Evolutionary conservation across 352 stramenopile species (phyloP), one percentile per base, ranked within the genome.

Genomic region (Phytophthora podocarpi): DNA sequence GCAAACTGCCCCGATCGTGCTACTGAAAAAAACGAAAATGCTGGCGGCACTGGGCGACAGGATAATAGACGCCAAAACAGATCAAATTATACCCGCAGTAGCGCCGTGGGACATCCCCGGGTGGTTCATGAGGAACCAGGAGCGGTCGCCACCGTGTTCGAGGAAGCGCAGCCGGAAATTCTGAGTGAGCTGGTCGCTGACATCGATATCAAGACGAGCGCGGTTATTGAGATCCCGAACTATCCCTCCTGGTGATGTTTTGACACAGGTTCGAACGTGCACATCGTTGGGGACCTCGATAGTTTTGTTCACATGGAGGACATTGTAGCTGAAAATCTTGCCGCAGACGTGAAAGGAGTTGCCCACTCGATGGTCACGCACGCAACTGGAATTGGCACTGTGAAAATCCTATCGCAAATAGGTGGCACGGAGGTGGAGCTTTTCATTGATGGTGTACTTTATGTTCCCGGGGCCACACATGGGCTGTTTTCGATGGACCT

Each of bases 251-350:
- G 32, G 39, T 49, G 10, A 4, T 59, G 28, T 37, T 59, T 59
- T 15, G 28, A 49, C 37, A 59, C 50, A 8, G 36, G 24, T 32
- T 48, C 50, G 9, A 58, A 58, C 15, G 36, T 32, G 26, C 37
- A 58, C 11, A 32, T 58, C 3, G 24, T 42, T 16, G 47, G 18
- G 0, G 47, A 27, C 5, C 47, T 7, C 5, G 5, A 41, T 15
- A 20, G 13, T 4, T 55, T 55, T 26, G 21, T 45, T 2, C 21
- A 55, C 11, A n/a, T 55, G 13, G 32, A 55, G 16, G 47, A 55
- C 24, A 53, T 55, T 16, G 15, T 24, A 4, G 20, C 32, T 2
- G 47, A 55, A 36, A 35, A 32, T 12, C 5, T 55, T 21, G 21
- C 11, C 24, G 32, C 32, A 11, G 35, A 45, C 7, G 47, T 55